These are phyloP conservation scores for Euryodendron excelsum DNA, from an alignment of 148 eudicot genomes.

Conservation along the genomic window DNA sequence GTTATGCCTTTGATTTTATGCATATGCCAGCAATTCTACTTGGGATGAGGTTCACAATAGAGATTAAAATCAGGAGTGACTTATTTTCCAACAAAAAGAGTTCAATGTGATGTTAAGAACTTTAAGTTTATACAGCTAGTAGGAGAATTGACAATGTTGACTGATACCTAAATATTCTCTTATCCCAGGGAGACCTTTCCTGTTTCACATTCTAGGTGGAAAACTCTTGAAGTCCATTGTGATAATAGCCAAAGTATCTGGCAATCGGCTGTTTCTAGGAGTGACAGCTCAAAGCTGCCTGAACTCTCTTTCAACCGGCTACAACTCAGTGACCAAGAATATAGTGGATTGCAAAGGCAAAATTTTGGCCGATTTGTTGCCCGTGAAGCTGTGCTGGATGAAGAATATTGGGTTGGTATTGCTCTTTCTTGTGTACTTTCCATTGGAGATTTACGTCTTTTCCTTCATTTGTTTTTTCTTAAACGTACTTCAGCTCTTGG, in stretches of 20 bases:
- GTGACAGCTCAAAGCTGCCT: slow-evolving; percentile 43
- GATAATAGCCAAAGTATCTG: slow-evolving; percentile 45
- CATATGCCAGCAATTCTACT: neutral
- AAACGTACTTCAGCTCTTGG: slow-evolving; percentile 18
- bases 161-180: neutral
- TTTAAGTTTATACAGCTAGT: neutral
- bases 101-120: neutral
- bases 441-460: neutral
- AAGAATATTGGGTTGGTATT: slow-evolving; percentile 79
- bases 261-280: slow-evolving; percentile 40
- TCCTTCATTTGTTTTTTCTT: slow-evolving; percentile 6
- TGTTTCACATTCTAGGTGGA: slow-evolving; percentile 39
- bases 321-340: slow-evolving; percentile 62
- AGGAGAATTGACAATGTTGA: neutral
- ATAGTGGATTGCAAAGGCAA: slow-evolving; percentile 36
- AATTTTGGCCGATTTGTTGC: slow-evolving; percentile 67
- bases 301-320: slow-evolving; percentile 59
- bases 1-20: slow-evolving; percentile 3
- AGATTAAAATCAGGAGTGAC: neutral
- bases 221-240: slow-evolving; percentile 62
- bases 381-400: slow-evolving; percentile 71
- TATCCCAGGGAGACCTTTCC: slow-evolving; percentile 40
- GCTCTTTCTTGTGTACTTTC: slow-evolving; percentile 6
- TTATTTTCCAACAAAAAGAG: neutral
- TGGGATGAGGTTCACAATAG: neutral